A percentile compares a stretch with the other conserved stretches of the same genome.
Conservation (phyloP, 164 flowering plant species). For the Saururus chinensis region DNA sequence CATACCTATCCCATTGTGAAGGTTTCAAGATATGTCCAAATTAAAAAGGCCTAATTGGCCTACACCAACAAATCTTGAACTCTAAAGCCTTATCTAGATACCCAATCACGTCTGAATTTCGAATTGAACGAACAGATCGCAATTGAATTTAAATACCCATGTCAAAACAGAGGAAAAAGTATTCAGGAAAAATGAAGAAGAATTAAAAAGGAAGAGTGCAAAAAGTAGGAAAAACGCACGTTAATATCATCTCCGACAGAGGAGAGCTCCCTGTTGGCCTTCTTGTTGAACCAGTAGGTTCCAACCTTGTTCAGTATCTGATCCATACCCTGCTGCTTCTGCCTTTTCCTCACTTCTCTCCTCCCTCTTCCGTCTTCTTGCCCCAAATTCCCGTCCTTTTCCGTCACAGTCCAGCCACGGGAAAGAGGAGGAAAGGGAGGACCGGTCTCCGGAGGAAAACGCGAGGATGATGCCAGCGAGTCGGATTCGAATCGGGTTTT, state of each 20-base stretch:
- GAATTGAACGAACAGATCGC: too few species aligned
- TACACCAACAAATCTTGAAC: too few species aligned
- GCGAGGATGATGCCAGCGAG: too few species aligned
- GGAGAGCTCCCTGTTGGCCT: conserved; percentile 61
- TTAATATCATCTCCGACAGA: conserved; percentile 76
- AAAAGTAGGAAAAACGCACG: conserved; percentile 20
- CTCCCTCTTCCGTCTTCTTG: too few species aligned
- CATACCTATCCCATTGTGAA: too few species aligned
- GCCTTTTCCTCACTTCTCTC: neutral
- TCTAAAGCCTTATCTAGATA: too few species aligned
- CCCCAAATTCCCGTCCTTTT: too few species aligned
- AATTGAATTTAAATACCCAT: too few species aligned
- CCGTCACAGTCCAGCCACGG: conserved; percentile 14
- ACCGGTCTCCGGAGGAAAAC: conserved; percentile 94
- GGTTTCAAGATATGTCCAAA: too few species aligned
- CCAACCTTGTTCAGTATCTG: conserved; percentile 76
- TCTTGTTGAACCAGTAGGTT: conserved; percentile 57
- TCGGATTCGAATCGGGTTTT: too few species aligned
- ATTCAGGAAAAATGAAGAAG: neutral
- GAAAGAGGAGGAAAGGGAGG: conserved; percentile 81
- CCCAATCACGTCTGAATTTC: too few species aligned
- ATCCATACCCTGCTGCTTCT: conserved; percentile 29
- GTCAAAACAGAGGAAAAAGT: neutral
- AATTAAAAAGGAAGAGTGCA: neutral
- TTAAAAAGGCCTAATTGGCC: too few species aligned